A percentile compares a stretch with the other conserved stretches of the same genome.
Evolutionary conservation across 208 protist genomes (phyloP).

Genomic region (Plasmodiophora brassicae): DNA sequence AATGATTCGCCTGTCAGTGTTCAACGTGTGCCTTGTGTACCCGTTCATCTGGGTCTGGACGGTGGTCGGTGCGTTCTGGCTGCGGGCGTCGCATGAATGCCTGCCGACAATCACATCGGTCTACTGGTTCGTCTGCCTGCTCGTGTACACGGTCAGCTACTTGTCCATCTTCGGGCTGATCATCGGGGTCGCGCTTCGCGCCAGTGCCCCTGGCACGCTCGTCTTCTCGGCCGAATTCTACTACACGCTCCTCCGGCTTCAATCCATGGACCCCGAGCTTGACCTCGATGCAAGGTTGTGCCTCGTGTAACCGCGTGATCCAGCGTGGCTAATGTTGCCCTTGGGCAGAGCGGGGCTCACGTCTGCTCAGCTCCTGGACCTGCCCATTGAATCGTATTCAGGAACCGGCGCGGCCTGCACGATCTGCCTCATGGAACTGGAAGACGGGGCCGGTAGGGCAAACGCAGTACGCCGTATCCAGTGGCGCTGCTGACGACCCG

Average conservation of each 20-base stretch:
- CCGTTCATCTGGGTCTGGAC: conserved; percentile 14
- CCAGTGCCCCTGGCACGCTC: not conserved
- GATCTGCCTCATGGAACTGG: not conserved
- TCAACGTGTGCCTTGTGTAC: not conserved
- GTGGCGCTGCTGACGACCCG: not conserved
- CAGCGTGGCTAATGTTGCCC: not conserved
- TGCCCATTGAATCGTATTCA: not conserved
- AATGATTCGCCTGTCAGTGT: not conserved
- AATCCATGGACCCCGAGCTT: not conserved
- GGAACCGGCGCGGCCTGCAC: not conserved
- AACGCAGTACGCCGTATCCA: not conserved
- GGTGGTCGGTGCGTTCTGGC: not conserved
- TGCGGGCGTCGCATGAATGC: not conserved
- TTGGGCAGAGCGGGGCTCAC: not conserved
- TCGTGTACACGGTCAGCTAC: too few relatives aligned
- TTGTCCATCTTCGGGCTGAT: too few relatives aligned
- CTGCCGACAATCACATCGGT: not conserved
- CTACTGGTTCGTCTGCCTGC: not conserved
- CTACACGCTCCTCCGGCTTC: not conserved
- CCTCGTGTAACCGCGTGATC: not conserved
- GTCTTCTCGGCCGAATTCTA: not conserved
- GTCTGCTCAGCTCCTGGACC: not conserved
- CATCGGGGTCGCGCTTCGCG: not conserved
- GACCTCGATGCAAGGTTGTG: not conserved
- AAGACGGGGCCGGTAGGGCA: not conserved